Percentiles rank a stretch among this genome's conserved stretches.
These are phyloP conservation scores for Eucalyptus dawsonii DNA, from an alignment of 345 rosid species.

Conservation along the genomic window DNA sequence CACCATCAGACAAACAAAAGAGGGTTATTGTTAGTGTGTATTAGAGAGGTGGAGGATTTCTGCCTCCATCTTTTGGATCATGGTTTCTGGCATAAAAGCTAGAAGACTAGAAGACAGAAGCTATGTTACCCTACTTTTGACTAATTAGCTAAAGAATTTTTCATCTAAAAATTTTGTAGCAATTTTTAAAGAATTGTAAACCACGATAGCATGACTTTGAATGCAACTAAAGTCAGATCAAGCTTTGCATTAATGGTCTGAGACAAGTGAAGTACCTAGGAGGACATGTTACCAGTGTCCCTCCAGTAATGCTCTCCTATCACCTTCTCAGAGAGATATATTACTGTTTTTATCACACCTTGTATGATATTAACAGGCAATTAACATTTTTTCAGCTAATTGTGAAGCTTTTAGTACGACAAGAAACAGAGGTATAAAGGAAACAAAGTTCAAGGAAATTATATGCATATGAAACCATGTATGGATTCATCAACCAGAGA, in stretches of 20 bases:
- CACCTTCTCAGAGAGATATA: background rate
- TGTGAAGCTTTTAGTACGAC: background rate
- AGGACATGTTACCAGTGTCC: background rate
- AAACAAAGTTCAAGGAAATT: background rate
- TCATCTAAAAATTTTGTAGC: background rate
- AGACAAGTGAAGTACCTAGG: background rate
- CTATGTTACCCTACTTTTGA: background rate
- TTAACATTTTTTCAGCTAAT: background rate
- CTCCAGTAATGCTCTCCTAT: background rate
- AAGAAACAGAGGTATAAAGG: background rate
- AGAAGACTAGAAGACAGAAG: background rate
- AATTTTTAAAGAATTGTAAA: background rate
- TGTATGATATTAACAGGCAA: background rate
- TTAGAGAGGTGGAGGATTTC: background rate
- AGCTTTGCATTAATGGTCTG: background rate
- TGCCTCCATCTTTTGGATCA: background rate
- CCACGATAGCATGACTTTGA: background rate
- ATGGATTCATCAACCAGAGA: background rate
- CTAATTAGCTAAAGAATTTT: background rate
- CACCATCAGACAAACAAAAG: background rate
- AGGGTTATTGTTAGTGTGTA: background rate
- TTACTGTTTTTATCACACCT: background rate
- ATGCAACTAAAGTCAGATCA: background rate
- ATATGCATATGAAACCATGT: background rate
- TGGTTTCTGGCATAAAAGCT: background rate